Evolutionary conservation across 2,329 filamentous ascomycete species (phyloP).

Genomic region (Hypoxylon sp.): DNA sequence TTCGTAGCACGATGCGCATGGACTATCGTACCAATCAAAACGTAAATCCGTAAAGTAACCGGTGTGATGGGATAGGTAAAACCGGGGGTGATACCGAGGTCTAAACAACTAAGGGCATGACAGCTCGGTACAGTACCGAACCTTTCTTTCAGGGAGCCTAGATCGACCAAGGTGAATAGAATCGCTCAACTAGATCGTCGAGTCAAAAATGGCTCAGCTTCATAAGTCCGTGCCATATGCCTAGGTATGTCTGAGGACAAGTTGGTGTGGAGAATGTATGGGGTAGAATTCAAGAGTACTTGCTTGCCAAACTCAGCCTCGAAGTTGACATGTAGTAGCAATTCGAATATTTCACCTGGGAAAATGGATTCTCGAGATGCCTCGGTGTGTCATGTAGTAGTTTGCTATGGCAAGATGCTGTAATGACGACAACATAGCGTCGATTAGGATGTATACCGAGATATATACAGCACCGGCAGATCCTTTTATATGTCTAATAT

Average conservation of each 20-base stretch:
- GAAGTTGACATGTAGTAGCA: background rate
- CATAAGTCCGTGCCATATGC: conserved; percentile 1
- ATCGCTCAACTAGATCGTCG: conserved; percentile 24
- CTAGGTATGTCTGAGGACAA: conserved; percentile 8
- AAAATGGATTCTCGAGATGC: conserved; percentile 1
- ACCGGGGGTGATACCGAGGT: conserved; percentile 37
- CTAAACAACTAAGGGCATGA: conserved; percentile 19
- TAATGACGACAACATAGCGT: background rate
- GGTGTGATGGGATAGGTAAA: conserved; percentile 45
- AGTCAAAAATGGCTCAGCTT: conserved; percentile 6
- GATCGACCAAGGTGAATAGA: conserved; percentile 21
- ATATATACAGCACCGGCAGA: conserved; percentile 9
- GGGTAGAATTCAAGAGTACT: conserved; percentile 8
- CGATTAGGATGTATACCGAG: background rate
- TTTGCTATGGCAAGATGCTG: background rate
- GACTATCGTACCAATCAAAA: conserved; percentile 49
- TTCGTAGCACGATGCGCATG: conserved; percentile 40
- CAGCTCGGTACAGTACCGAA: conserved; percentile 28
- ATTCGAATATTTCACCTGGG: conserved; percentile 11
- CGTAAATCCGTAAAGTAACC: conserved; percentile 42
- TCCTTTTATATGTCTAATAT: conserved; percentile 3
- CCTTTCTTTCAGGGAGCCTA: conserved; percentile 18
- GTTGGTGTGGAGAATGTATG: background rate
- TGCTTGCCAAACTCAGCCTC: conserved; percentile 15
- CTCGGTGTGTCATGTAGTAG: conserved; percentile 19